phyloP scores from a whole-genome alignment of 257 asterid species.

The Nicotiana paniculata region DNA sequence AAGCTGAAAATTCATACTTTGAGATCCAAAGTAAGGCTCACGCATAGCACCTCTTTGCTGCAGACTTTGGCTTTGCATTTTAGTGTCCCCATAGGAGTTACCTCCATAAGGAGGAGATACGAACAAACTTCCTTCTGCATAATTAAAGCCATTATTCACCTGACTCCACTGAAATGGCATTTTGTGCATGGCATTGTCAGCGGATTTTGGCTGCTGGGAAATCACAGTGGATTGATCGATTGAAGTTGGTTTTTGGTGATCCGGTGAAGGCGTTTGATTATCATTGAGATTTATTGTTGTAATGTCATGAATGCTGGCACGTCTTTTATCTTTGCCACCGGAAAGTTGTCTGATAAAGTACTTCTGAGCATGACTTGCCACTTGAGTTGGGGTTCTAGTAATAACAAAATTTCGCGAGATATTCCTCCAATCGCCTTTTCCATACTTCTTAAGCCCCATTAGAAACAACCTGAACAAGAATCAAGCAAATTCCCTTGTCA shows the following conservation, averaged over 20 bases:
- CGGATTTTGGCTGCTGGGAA: conserved; percentile 24
- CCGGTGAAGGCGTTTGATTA: conserved; percentile 44
- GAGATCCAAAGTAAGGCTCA: conserved; percentile 51
- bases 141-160: conserved; percentile 33
- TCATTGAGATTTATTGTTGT: conserved; percentile 70
- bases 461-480: conserved; percentile 55
- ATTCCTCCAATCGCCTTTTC: conserved; percentile 98
- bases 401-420: conserved; percentile 79
- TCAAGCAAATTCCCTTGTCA: conserved; percentile 6
- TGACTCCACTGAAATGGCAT: conserved; percentile 56
- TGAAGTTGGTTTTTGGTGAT: conserved; percentile 33
- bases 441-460: conserved; percentile 91
- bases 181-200: conserved; percentile 22
- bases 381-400: conserved; percentile 95
- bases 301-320: conserved; percentile 95
- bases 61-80: conserved; percentile 37
- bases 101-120: conserved; percentile 28
- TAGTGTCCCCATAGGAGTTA: conserved; percentile 35
- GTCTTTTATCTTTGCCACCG: conserved; percentile 81
- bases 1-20: conserved; percentile 56
- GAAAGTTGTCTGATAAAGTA: conserved; percentile 87
- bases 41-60: conserved; percentile 42
- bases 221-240: conserved; percentile 31
- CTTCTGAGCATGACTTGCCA: conserved; percentile 98
- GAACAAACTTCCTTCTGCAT: conserved; percentile 36